These are phyloP conservation scores for Strigomonas galati DNA, from an alignment of 208 protist species.

Conservation along the genomic window DNA sequence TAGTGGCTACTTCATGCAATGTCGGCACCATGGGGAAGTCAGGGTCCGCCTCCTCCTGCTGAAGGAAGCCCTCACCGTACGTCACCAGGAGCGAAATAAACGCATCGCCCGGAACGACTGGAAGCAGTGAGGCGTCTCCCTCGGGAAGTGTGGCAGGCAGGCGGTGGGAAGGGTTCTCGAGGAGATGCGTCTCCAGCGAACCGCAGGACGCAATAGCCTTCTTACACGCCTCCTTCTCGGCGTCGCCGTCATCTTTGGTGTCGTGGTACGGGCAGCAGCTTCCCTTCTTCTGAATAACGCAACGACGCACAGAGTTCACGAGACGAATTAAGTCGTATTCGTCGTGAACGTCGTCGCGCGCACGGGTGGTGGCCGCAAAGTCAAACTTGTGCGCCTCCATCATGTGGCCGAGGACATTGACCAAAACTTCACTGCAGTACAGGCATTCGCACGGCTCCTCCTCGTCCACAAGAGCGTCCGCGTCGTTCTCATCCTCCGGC, in stretches of 20 bases:
- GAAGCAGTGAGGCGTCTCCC: slow-evolving; percentile 51
- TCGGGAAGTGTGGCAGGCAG: slow-evolving; percentile 38
- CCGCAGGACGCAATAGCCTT: slow-evolving; percentile 3
- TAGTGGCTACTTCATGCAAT: slow-evolving; percentile 24
- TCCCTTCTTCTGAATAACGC: background rate
- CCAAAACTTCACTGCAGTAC: slow-evolving; percentile 44
- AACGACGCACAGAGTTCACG: slow-evolving; percentile 61
- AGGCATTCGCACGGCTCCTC: slow-evolving; percentile 52
- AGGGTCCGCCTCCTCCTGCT: slow-evolving; percentile 36
- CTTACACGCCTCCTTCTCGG: slow-evolving; percentile 1
- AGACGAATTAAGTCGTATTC: slow-evolving; percentile 81
- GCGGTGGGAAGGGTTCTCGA: slow-evolving; percentile 28
- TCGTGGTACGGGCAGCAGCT: slow-evolving; percentile 21
- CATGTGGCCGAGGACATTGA: slow-evolving; percentile 57
- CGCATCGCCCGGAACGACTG: slow-evolving; percentile 54
- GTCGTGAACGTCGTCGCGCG: slow-evolving; percentile 40
- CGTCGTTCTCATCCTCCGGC: slow-evolving; percentile 34
- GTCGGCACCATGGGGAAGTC: slow-evolving; percentile 85
- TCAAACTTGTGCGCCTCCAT: slow-evolving; percentile 47
- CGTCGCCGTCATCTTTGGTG: background rate
- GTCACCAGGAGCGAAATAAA: slow-evolving; percentile 74
- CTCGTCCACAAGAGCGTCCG: slow-evolving; percentile 53
- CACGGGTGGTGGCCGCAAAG: slow-evolving; percentile 31
- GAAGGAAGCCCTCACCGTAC: slow-evolving; percentile 40
- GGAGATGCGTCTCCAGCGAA: slow-evolving; percentile 47